phyloP scores from a whole-genome alignment of 805 yeast species.

The Saturnispora hagleri region DNA sequence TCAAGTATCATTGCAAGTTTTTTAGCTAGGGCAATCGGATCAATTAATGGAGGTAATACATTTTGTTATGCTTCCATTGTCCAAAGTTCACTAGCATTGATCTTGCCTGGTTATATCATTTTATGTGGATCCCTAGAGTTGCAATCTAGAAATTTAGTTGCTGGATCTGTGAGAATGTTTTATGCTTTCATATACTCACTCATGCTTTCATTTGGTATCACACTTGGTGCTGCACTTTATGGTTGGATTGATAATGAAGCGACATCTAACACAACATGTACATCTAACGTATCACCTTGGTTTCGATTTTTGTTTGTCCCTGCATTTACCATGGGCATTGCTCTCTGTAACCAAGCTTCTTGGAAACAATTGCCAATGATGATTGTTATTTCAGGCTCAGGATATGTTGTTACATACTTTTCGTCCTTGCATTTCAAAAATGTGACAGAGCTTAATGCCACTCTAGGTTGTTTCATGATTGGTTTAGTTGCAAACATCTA shows the following conservation, averaged over 20 bases:
- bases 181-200: slow-evolving; percentile 90
- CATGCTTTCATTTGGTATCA: slow-evolving; percentile 87
- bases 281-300: slow-evolving; percentile 43
- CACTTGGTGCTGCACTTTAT: slow-evolving; percentile 84
- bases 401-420: slow-evolving; percentile 54
- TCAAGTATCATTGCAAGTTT: slow-evolving; percentile 84
- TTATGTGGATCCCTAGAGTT: slow-evolving; percentile 86
- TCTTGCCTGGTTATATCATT: slow-evolving; percentile 90
- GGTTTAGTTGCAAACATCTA: slow-evolving; percentile 85
- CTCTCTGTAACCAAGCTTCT: slow-evolving; percentile 78
- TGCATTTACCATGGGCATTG: slow-evolving; percentile 45
- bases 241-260: slow-evolving; percentile 90
- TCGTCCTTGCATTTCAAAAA: slow-evolving; percentile 59
- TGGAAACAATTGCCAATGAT: slow-evolving; percentile 77
- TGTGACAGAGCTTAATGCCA: slow-evolving; percentile 71
- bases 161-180: slow-evolving; percentile 94
- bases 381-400: slow-evolving; percentile 67
- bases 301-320: slow-evolving; percentile 75
- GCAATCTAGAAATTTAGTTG: slow-evolving; percentile 82
- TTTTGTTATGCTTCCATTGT: slow-evolving; percentile 85
- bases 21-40: slow-evolving; percentile 82
- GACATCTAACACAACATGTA: slow-evolving; percentile 53
- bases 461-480: slow-evolving; percentile 84
- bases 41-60: slow-evolving; percentile 51
- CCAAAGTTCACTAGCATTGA: slow-evolving; percentile 84